Percentiles rank a stretch among this genome's conserved stretches.
phyloP scores from a whole-genome alignment of 2,329 filamentous ascomycete genomes.

The Ambrosiella xylebori region DNA sequence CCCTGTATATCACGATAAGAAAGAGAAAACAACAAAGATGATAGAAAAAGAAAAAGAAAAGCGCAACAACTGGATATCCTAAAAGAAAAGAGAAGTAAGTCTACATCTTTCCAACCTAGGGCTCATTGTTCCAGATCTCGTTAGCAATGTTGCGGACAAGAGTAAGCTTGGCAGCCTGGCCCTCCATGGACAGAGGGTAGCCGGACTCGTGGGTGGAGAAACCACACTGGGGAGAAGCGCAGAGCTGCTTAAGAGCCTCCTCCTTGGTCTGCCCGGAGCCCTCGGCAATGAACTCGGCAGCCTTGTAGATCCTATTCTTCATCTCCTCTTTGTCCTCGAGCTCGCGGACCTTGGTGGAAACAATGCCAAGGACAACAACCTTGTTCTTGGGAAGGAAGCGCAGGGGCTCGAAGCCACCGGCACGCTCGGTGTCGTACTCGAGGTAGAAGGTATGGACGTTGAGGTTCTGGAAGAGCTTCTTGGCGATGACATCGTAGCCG shows the following conservation, averaged over 20 bases:
- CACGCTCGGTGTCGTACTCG: slow-evolving; percentile 40
- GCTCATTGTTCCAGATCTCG: slow-evolving; percentile 36
- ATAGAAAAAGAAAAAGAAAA: background rate
- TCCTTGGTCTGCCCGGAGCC: slow-evolving; percentile 44
- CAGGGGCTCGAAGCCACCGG: slow-evolving; percentile 45
- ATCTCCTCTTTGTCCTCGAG: slow-evolving; percentile 39
- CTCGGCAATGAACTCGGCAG: slow-evolving; percentile 48
- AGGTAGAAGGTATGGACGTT: slow-evolving; percentile 46
- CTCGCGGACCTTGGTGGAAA: slow-evolving; percentile 42
- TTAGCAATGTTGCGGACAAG: slow-evolving; percentile 50
- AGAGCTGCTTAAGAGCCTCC: slow-evolving; percentile 46
- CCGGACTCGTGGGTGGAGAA: slow-evolving; percentile 50
- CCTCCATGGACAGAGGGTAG: slow-evolving; percentile 46
- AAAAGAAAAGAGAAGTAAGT: background rate
- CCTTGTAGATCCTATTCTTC: slow-evolving; percentile 35
- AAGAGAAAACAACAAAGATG: slow-evolving; percentile 2
- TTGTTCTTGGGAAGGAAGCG: slow-evolving; percentile 40
- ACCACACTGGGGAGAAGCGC: slow-evolving; percentile 53
- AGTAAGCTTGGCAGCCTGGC: slow-evolving; percentile 54
- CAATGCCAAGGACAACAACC: slow-evolving; percentile 43
- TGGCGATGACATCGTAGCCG: slow-evolving; percentile 44
- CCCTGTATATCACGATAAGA: slow-evolving; percentile 6
- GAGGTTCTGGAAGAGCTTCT: slow-evolving; percentile 40
- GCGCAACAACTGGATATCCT: background rate
- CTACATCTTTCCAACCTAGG: background rate